A percentile compares a stretch with the other conserved stretches of the same genome.
Conservation (phyloP, 768 basidiomycete species). For the Amanita rubescens region DNA sequence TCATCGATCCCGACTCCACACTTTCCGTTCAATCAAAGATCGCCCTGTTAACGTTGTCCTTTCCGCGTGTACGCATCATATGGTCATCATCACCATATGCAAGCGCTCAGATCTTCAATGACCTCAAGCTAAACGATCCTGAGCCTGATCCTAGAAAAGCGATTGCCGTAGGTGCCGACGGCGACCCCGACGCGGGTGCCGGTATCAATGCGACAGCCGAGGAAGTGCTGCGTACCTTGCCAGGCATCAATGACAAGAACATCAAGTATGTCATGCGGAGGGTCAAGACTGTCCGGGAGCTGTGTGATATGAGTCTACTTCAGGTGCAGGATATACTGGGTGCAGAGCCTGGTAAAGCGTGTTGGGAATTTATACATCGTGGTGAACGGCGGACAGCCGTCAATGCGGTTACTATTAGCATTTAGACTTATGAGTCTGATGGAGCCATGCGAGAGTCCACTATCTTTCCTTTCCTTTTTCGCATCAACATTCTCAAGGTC, state of each 20-base stretch:
- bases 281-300: conserved; percentile 67
- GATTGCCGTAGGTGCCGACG: conserved; percentile 74
- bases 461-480: too few species aligned
- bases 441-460: too few species aligned
- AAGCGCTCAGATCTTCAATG: conserved; percentile 86
- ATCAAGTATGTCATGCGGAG: conserved; percentile 77
- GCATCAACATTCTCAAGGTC: too few species aligned
- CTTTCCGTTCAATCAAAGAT: conserved; percentile 88
- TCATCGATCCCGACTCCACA: conserved; percentile 23
- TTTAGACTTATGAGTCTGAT: background rate
- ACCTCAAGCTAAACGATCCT: conserved; percentile 71
- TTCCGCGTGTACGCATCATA: conserved; percentile 88
- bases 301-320: conserved; percentile 55
- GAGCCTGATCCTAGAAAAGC: conserved; percentile 81
- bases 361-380: conserved; percentile 76
- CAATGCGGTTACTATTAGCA: background rate
- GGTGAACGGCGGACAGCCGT: conserved; percentile 34
- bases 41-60: conserved; percentile 80
- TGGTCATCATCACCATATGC: conserved; percentile 97
- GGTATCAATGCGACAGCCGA: conserved; percentile 72
- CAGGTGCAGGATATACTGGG: conserved; percentile 73
- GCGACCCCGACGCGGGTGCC: conserved; percentile 56
- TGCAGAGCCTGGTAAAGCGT: conserved; percentile 69
- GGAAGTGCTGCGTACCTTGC: conserved; percentile 75
- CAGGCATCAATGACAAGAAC: conserved; percentile 82